Percentiles rank a stretch among this genome's conserved stretches.
Conservation (phyloP, 306 rosid species). For the Notholithocarpus densiflorus region DNA sequence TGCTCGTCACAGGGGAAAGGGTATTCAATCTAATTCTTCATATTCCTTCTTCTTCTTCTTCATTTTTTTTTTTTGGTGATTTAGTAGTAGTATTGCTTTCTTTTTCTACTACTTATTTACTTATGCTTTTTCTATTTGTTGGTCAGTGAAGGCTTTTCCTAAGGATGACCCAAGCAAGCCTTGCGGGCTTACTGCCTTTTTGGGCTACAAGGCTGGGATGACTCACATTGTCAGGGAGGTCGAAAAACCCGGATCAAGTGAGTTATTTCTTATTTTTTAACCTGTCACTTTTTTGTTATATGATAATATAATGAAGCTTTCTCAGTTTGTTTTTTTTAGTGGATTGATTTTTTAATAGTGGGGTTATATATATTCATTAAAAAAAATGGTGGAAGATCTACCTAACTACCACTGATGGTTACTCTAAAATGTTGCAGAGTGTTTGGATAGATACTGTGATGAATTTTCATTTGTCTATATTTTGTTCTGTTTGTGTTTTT, state of each 20-base stretch:
- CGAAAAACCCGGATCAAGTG: slow-evolving; percentile 84
- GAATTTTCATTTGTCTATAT: too few species aligned
- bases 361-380: too few species aligned
- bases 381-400: too few species aligned
- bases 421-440: too few species aligned
- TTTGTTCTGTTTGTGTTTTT: neutral
- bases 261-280: neutral
- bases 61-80: too few species aligned
- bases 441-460: too few species aligned
- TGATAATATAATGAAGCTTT: too few species aligned
- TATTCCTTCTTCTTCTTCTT: neutral
- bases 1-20: slow-evolving; percentile 81
- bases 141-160: slow-evolving; percentile 85
- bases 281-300: neutral
- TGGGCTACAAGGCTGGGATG: slow-evolving; percentile 92
- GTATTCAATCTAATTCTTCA: slow-evolving; percentile 7
- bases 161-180: slow-evolving; percentile 67
- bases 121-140: too few species aligned
- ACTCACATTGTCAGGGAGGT: slow-evolving; percentile 89
- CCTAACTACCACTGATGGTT: too few species aligned
- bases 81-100: too few species aligned
- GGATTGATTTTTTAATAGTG: neutral
- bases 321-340: too few species aligned
- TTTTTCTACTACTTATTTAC: too few species aligned
- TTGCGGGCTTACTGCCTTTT: slow-evolving; percentile 69